These are phyloP conservation scores for Lichtheimia corymbifera DNA, from an alignment of 371 early-diverging fungal species.

Conservation along the genomic window DNA sequence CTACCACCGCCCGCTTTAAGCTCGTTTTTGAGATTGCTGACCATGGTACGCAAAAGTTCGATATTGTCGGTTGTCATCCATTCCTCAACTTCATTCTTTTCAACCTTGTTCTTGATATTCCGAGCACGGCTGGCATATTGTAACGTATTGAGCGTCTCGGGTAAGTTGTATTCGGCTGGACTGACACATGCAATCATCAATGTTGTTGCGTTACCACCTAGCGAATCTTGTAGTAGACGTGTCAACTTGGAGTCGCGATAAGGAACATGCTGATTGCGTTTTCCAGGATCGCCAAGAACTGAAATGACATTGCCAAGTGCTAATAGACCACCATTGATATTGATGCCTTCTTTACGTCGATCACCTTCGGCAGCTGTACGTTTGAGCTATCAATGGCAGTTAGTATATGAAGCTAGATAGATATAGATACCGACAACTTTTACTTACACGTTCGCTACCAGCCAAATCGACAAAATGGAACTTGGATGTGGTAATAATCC, in stretches of 20 bases:
- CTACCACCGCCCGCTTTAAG: slow-evolving; percentile 20
- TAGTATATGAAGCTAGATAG: no score
- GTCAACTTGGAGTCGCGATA: slow-evolving; percentile 99
- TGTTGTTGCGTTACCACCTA: slow-evolving; percentile 92
- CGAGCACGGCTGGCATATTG: slow-evolving; percentile 90
- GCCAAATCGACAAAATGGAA: slow-evolving; percentile 99
- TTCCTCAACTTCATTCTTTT: slow-evolving; percentile 71
- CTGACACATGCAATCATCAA: slow-evolving; percentile 94
- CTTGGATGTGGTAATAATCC: slow-evolving; percentile 77
- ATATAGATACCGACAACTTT: no score
- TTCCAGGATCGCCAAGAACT: slow-evolving; percentile 89
- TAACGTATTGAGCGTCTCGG: slow-evolving; percentile 92
- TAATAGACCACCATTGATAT: slow-evolving; percentile 97
- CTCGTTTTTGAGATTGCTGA: slow-evolving; percentile 58
- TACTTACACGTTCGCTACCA: slow-evolving; percentile 91
- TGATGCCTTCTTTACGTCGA: slow-evolving; percentile 95
- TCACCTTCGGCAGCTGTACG: slow-evolving; percentile 94
- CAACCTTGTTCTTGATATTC: slow-evolving; percentile 82
- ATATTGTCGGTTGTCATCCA: slow-evolving; percentile 64
- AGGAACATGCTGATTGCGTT: slow-evolving; percentile 77
- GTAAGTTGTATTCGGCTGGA: slow-evolving; percentile 76
- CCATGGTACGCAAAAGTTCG: slow-evolving; percentile 54
- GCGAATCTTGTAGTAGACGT: slow-evolving; percentile 91
- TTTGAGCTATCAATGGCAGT: slow-evolving; percentile 63
- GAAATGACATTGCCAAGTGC: slow-evolving; percentile 99